Evolutionary conservation across 2,329 filamentous ascomycete species (phyloP), one percentile per base, ranked within the genome.

Genomic region (Beauveria sp.): DNA sequence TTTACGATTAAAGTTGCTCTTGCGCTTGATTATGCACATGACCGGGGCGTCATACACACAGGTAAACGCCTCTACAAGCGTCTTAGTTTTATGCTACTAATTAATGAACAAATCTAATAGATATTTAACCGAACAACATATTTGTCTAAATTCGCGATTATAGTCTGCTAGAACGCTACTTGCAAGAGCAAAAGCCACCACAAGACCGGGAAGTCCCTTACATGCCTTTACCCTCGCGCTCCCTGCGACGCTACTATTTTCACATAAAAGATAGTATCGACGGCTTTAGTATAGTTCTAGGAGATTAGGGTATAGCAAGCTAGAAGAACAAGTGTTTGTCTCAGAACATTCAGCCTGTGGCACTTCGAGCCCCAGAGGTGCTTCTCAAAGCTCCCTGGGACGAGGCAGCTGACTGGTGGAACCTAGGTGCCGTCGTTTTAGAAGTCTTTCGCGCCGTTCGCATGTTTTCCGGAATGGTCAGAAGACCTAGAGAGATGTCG

Each of bases 351-450:
- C 67, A 70, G 48, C 66, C 68, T 0, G 60, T 66, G 0, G 64
- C 63, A 3, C 65, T 70, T 5, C 65, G 65, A 12, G 62, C 68
- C 3, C 68, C 68, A 0, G 68, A 70, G 56, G 68, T 69, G 5
- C 56, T 69, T 3, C 64, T 70, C 5, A 62, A 64, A 6, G 66
- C 66, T 12, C 60, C 62, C 3, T 70, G 67, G 67, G 63, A 66
- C 48, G 14, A 52, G 2, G 58, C 51, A 1, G 55, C 62, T 2
- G 66, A 69, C 52, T 65, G 64, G 57, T 70, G 67, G 66, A 69
- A 67, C 34, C 62, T 69, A 0, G 66, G 69, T 12, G 51, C 63
- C 5, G 60, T 69, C 2, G 42, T 68, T 2, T 43, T 62, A 4
- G 66, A 67, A n/a, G 43, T 66, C 2, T 65, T 58, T 40, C 60